Conservation (phyloP, 352 stramenopile genomes). For the Phytopythium litorale region DNA sequence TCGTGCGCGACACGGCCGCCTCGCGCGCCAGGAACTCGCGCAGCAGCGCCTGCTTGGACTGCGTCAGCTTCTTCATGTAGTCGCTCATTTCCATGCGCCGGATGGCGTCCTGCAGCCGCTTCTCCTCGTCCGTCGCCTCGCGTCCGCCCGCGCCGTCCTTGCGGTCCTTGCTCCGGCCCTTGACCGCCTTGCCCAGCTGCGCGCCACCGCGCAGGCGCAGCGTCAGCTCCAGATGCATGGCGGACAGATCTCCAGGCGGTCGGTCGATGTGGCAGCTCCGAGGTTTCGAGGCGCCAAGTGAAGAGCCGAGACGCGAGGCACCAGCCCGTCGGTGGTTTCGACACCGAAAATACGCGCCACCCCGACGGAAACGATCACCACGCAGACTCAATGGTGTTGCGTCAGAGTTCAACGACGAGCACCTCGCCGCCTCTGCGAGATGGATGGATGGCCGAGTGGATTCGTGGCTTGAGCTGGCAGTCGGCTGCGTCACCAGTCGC, state of each 20-base stretch:
- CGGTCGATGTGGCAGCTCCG: not conserved
- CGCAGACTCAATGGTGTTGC: no score
- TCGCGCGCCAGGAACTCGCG: constrained; percentile 78
- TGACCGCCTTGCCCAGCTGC: constrained; percentile 76
- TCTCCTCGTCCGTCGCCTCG: constrained; percentile 63
- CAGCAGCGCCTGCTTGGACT: constrained; percentile 71
- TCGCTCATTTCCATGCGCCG: constrained; percentile 84
- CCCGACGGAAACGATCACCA: not conserved
- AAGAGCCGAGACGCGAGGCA: not conserved
- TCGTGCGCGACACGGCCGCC: constrained; percentile 70
- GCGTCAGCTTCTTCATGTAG: constrained; percentile 76
- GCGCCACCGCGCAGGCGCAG: constrained; percentile 56
- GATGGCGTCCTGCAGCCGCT: constrained; percentile 70
- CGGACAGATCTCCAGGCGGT: not conserved
- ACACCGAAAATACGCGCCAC: not conserved
- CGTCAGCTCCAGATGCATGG: constrained; percentile 25
- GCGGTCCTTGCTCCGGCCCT: constrained; percentile 77
- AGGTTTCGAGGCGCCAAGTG: not conserved
- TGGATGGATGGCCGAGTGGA: not conserved
- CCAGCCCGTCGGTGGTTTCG: not conserved
- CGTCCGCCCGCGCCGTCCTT: constrained; percentile 34
- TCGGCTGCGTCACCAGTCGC: not conserved
- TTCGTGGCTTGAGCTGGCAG: not conserved
- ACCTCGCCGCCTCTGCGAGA: no score
- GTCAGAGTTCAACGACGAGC: not conserved